A percentile compares a stretch with the other conserved stretches of the same genome.
Conservation (phyloP, 225 moss, liverwort and hornwort genomes). For the Antitrichia curtipendula region DNA sequence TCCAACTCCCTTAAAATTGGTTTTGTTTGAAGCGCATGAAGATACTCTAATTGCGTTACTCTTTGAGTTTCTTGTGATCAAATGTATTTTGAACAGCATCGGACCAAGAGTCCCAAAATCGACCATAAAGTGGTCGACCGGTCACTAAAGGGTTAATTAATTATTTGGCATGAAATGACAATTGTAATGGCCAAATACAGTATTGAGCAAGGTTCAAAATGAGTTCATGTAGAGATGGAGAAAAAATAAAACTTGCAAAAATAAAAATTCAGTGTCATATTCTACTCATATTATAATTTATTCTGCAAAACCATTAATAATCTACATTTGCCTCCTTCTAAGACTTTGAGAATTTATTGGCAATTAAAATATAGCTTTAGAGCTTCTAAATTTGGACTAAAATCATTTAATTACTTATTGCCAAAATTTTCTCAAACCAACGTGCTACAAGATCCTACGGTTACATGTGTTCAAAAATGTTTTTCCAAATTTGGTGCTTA, state of each 20-base stretch:
- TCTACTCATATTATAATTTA: neutral
- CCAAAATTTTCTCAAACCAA: too few relatives aligned
- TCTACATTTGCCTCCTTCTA: accelerated
- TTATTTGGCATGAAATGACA: neutral
- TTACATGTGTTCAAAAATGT: too few relatives aligned
- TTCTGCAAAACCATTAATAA: neutral
- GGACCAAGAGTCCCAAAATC: too few relatives aligned
- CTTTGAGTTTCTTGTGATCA: too few relatives aligned
- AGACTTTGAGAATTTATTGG: neutral
- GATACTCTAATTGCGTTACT: too few relatives aligned
- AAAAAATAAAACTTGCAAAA: neutral
- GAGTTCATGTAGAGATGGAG: neutral
- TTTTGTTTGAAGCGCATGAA: too few relatives aligned
- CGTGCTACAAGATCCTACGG: too few relatives aligned
- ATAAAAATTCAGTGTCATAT: neutral
- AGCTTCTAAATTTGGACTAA: neutral
- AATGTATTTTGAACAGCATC: too few relatives aligned
- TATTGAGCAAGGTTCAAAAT: neutral
- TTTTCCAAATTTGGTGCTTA: too few relatives aligned
- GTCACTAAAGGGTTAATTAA: too few relatives aligned
- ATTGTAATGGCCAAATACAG: accelerated
- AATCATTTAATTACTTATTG: neutral
- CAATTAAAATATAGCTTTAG: neutral
- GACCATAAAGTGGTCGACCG: too few relatives aligned
- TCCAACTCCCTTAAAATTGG: too few relatives aligned